A percentile compares a stretch with the other conserved stretches of the same genome.
Evolutionary conservation across 192 early-diverging fungal species (phyloP).

Genomic region (Rhizophagus clarus): DNA sequence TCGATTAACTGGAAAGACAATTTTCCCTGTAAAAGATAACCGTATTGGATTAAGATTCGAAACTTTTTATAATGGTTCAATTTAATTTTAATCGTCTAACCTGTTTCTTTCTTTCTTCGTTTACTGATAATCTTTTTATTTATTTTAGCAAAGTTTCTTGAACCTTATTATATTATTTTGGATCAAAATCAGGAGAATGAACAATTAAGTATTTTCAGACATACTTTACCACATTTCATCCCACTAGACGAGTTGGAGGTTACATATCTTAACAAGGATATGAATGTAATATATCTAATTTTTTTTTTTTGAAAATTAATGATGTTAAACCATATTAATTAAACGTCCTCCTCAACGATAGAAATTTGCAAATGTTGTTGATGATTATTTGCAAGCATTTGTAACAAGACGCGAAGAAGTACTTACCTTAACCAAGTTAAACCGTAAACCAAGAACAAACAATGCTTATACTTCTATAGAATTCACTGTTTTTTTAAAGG

Average conservation of each 20-base stretch:
- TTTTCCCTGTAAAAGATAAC: slow-evolving; percentile 34
- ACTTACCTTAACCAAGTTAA: neutral
- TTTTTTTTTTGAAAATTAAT: too few relatives aligned
- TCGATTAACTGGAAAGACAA: slow-evolving; percentile 39
- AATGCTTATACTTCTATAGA: neutral
- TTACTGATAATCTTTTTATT: neutral
- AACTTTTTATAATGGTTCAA: slow-evolving; percentile 44
- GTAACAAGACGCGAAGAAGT: slow-evolving; percentile 18
- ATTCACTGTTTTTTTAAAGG: neutral
- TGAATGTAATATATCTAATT: slow-evolving; percentile 40
- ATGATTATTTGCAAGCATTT: slow-evolving; percentile 8
- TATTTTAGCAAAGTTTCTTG: slow-evolving; percentile 35
- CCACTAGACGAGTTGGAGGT: slow-evolving; percentile 34
- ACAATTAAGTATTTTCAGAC: slow-evolving; percentile 33
- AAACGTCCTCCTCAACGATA: neutral
- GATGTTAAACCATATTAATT: too few relatives aligned
- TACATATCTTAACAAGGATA: slow-evolving; percentile 36
- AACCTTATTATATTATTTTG: slow-evolving; percentile 46
- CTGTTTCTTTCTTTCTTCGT: neutral
- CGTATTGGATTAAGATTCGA: slow-evolving; percentile 43
- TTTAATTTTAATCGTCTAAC: neutral
- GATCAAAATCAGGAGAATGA: slow-evolving; percentile 12
- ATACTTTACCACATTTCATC: slow-evolving; percentile 49
- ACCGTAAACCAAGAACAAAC: neutral
- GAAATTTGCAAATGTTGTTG: neutral